Conservation (phyloP, 1,139 yeast species). For the Yamadazyma oceani region DNA sequence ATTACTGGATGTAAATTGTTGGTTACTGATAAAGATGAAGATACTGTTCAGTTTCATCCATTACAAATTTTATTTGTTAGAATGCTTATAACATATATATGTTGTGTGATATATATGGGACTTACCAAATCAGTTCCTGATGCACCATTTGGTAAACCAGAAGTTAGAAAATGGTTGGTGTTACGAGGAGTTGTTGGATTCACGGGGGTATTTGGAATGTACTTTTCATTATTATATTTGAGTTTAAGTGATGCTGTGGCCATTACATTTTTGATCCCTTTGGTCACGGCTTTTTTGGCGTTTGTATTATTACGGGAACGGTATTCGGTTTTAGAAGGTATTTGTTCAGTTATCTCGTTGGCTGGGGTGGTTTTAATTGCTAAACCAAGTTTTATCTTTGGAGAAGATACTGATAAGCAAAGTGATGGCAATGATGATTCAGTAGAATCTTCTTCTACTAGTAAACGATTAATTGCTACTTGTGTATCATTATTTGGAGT, state of each 20-base stretch:
- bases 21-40: slow-evolving; percentile 58
- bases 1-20: slow-evolving; percentile 69
- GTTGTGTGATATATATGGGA: slow-evolving; percentile 57
- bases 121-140: slow-evolving; percentile 51
- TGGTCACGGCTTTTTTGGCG: slow-evolving; percentile 75
- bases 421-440: slow-evolving; percentile 32
- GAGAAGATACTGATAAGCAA: slow-evolving; percentile 35
- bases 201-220: slow-evolving; percentile 73
- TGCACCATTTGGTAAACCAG: slow-evolving; percentile 72
- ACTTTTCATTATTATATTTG: slow-evolving; percentile 71
- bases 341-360: slow-evolving; percentile 68
- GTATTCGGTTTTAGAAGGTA: slow-evolving; percentile 65
- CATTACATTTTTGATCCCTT: slow-evolving; percentile 75
- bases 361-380: slow-evolving; percentile 80
- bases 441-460: slow-evolving; percentile 41
- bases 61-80: slow-evolving; percentile 74
- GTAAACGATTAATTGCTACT: slow-evolving; percentile 55
- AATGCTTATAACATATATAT: slow-evolving; percentile 67
- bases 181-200: slow-evolving; percentile 77
- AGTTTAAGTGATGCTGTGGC: slow-evolving; percentile 77
- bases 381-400: slow-evolving; percentile 74
- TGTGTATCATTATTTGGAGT: slow-evolving; percentile 69
- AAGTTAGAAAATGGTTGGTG: slow-evolving; percentile 52
- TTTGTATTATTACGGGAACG: slow-evolving; percentile 64
- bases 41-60: slow-evolving; percentile 61